Evolutionary conservation across 495 filamentous ascomycete genomes (phyloP), one percentile per base, ranked within the genome.

Genomic region (Neohortaea acidophila): DNA sequence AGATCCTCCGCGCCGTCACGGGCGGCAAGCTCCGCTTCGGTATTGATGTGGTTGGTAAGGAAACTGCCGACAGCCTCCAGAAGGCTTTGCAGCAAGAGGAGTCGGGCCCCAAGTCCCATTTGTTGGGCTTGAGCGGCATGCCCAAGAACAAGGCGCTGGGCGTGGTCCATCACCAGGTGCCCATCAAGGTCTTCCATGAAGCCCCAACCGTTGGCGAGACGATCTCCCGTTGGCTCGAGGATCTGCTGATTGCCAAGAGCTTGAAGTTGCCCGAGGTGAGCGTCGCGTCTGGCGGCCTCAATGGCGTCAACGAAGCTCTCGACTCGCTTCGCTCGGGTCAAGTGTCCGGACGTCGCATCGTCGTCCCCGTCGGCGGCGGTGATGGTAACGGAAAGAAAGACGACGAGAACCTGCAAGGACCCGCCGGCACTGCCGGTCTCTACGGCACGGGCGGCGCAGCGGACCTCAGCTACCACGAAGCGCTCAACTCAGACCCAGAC

Each of bases 131-230:
- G 21, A 73, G 70, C 4, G 77, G 76, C 0, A 39, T 75, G 12
- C 77, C 77, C 0, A 73, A 75, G 47, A 58, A 61, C 34, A 44
- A 48, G 9, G 44, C 59, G 2, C 43, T 58, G 0, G 61, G 64
- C 8, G 62, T 77, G 13, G 51, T 51, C 15, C 62, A 66, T 33
- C 75, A 81, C 40, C 72, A 62, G 3, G 70, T 80, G 15, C 77
- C 76, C 0, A 77, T 81, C 36, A 81, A 80, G 53, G 42, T 77
- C 18, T 81, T 79, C 46, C 77, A 81, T 45, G 63, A 68, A 35
- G 65, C 70, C 2, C 62, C 68, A 0, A 54, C 57, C 2, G 62
- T 79, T 0, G 76, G 77, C 1, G 67, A 71, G 33, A 53, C 51
- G 5, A 49, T 76, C 49, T 67, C 72, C 3, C 44, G 47, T 13